Percentiles rank a stretch among this genome's conserved stretches.
Evolutionary conservation across 495 filamentous ascomycete genomes (phyloP).

Genomic region (Paragyromitra xinjiangensis): DNA sequence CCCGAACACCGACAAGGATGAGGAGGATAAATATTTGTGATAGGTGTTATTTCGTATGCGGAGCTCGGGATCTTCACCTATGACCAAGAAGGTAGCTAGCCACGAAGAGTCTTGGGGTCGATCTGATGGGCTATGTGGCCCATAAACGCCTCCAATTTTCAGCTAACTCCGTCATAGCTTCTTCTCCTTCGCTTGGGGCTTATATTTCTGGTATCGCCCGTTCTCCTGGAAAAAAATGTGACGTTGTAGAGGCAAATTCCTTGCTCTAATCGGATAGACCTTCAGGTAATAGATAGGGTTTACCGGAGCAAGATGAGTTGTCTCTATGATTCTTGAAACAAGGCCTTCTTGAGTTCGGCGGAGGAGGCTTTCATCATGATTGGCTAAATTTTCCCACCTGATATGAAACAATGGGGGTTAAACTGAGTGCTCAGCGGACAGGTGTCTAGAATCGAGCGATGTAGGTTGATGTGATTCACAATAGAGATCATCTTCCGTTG

Average conservation of each 20-base stretch:
- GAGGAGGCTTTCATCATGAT: neutral
- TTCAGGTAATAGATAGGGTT: neutral
- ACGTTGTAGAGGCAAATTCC: slow-evolving; percentile 12
- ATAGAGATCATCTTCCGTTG: neutral
- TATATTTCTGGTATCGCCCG: slow-evolving; percentile 6
- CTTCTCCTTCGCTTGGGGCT: neutral
- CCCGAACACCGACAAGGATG: slow-evolving; percentile 19
- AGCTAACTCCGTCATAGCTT: neutral
- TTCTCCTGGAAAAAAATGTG: slow-evolving; percentile 5
- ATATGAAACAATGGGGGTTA: neutral
- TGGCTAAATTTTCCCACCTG: neutral
- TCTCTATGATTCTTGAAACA: neutral
- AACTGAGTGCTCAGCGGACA: neutral
- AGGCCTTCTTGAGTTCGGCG: neutral
- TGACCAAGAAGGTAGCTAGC: slow-evolving; percentile 24
- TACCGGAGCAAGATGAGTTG: neutral
- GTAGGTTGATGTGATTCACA: neutral
- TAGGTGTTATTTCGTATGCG: slow-evolving; percentile 20
- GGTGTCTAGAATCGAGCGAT: neutral
- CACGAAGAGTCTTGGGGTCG: slow-evolving; percentile 29
- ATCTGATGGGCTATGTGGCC: neutral
- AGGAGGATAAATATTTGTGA: slow-evolving; percentile 11
- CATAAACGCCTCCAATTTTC: slow-evolving; percentile 11
- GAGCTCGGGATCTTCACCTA: slow-evolving; percentile 7
- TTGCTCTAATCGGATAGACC: slow-evolving; percentile 14